Evolutionary conservation across 106 monocot species (phyloP), one percentile per base, ranked within the genome.

Genomic region (Dioscorea dumetorum): DNA sequence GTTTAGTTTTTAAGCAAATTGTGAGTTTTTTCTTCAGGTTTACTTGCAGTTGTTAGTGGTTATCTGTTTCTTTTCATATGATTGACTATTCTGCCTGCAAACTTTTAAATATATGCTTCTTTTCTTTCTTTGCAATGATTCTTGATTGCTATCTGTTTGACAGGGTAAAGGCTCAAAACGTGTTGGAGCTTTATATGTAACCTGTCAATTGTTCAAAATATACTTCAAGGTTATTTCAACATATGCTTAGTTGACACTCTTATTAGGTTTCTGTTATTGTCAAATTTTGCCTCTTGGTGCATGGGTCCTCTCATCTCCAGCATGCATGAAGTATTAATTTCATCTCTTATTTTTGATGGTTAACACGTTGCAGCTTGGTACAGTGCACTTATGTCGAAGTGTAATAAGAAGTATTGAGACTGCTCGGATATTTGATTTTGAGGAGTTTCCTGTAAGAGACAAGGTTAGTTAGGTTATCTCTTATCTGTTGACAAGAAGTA

Each of bases 351-450:
- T 5, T 64, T 24, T 5, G 28, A 5, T 3, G 8, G 6, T 66
- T 59, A 35, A 50, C 48, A 60, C 70, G 69, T 74, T 85, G 53
- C 79, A 95, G 95, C 91, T 95, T 81, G 91, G 95, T 24, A 95
- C 95, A 58, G 95, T 95, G 41, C 85, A 91, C 64, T 77, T 95
- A 19, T 95, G 95, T 53, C 83, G 88, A 58, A 95, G 95, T 79
- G 86, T 91, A 28, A 95, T 95, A 71, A 77, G 95, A 80, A 91
- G 95, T 70, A 95, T 91, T 72, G 95, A 95, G 78, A 95, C 94
- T 73, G 91, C 94, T 69, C 80, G 86, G 49, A 83, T 88, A 24
- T 95, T 95, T 85, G 88, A 95, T 68, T 95, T 95, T 74, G 95
- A 95, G 75, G 91, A 95, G 65, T 95, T 95, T 61, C 91, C 95